These are phyloP conservation scores for Alnus glutinosa DNA, from an alignment of 306 rosid species.

Conservation along the genomic window DNA sequence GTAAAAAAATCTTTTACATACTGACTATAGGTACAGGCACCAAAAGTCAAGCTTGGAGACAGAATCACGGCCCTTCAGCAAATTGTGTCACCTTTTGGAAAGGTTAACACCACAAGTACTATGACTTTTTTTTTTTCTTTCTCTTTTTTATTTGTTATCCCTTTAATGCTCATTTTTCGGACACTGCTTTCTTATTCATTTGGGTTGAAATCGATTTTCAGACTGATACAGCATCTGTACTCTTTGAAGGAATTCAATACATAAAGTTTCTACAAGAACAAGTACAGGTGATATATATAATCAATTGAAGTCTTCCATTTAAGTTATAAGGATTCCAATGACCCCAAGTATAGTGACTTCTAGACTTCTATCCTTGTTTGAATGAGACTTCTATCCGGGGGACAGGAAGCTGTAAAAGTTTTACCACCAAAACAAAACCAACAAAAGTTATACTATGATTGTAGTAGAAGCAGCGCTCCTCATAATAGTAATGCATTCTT, in stretches of 20 bases:
- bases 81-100: slow-evolving; percentile 98
- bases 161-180: slow-evolving; percentile 20
- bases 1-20: slow-evolving; percentile 32
- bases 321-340: neutral
- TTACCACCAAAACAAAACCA: neutral
- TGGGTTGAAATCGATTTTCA: slow-evolving; percentile 36
- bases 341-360: too few species aligned
- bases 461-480: neutral
- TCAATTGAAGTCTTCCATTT: neutral
- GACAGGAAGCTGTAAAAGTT: neutral
- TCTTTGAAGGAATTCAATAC: slow-evolving; percentile 83
- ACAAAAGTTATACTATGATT: neutral
- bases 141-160: slow-evolving; percentile 22
- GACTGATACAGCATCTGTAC: slow-evolving; percentile 97
- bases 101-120: slow-evolving; percentile 54
- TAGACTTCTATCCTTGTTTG: neutral
- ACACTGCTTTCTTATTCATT: slow-evolving; percentile 21
- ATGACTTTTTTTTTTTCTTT: neutral
- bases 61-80: slow-evolving; percentile 92
- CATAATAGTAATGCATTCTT: neutral
- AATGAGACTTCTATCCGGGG: neutral
- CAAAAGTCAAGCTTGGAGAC: slow-evolving; percentile 89
- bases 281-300: slow-evolving; percentile 60
- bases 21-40: slow-evolving; percentile 62
- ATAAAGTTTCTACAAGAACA: slow-evolving; percentile 89